Conservation (phyloP, 371 early-diverging fungal species). For the Mortierella sp. region DNA sequence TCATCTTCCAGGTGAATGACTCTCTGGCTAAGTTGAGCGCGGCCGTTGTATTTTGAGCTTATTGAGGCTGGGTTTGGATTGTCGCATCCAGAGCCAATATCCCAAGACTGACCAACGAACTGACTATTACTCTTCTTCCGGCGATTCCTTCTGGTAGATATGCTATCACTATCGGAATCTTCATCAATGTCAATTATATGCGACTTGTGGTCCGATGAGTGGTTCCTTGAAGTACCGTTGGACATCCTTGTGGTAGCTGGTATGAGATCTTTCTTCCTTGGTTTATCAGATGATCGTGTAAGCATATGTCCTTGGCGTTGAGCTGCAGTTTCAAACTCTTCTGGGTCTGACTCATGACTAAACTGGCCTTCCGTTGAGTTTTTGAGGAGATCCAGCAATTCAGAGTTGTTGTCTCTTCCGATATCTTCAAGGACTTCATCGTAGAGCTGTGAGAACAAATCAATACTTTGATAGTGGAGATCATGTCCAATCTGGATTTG, state of each 20-base stretch:
- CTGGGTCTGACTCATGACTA: conserved; percentile 14
- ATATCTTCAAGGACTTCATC: conserved; percentile 55
- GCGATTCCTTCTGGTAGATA: conserved; percentile 13
- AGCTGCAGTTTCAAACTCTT: not conserved
- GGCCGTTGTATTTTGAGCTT: not conserved
- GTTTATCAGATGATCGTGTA: conserved; percentile 49
- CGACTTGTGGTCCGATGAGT: conserved; percentile 8
- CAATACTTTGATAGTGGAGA: conserved; percentile 41
- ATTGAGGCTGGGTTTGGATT: not conserved
- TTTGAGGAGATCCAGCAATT: conserved; percentile 35
- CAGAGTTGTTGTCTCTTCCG: conserved; percentile 45
- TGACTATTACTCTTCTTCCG: conserved; percentile 21
- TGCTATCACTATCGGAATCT: conserved; percentile 19
- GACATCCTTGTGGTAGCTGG: conserved; percentile 10
- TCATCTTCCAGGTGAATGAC: conserved; percentile 9
- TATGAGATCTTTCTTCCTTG: conserved; percentile 37
- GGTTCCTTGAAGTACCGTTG: not conserved
- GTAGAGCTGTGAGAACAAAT: conserved; percentile 49
- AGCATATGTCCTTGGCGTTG: conserved; percentile 31
- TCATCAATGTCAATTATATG: conserved; percentile 5
- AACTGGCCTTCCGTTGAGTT: conserved; percentile 6
- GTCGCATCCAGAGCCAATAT: conserved; percentile 29
- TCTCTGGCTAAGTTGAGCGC: not conserved
- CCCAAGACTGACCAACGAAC: conserved; percentile 52
- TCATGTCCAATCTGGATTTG: conserved; percentile 48